A percentile compares a stretch with the other conserved stretches of the same genome.
Conservation (phyloP, 2,329 filamentous ascomycete genomes). For the Cladosporium sp. region DNA sequence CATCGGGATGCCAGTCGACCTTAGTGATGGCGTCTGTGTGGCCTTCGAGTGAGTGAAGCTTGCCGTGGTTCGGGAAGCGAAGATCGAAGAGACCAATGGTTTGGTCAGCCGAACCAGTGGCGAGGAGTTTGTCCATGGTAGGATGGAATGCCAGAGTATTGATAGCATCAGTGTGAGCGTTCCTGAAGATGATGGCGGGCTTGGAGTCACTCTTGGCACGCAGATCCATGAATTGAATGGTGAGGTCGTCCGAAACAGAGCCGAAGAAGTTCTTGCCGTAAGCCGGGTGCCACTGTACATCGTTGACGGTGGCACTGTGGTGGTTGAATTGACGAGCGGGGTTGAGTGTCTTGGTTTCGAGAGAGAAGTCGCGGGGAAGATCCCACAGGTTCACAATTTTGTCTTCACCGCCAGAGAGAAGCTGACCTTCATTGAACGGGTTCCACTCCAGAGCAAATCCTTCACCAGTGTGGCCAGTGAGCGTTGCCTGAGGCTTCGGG, state of each 20-base stretch:
- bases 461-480: slow-evolving; percentile 80
- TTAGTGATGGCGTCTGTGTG: slow-evolving; percentile 89
- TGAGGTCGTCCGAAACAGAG: slow-evolving; percentile 91
- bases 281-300: slow-evolving; percentile 90
- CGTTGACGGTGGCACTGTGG: slow-evolving; percentile 88
- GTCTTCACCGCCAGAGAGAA: slow-evolving; percentile 90
- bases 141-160: slow-evolving; percentile 96
- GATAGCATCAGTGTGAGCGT: slow-evolving; percentile 86
- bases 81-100: slow-evolving; percentile 94
- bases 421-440: slow-evolving; percentile 72
- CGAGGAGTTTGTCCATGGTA: slow-evolving; percentile 80
- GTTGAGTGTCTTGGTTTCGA: slow-evolving; percentile 64
- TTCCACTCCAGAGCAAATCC: slow-evolving; percentile 94
- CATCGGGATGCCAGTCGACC: slow-evolving; percentile 88
- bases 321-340: slow-evolving; percentile 76
- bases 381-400: slow-evolving; percentile 92
- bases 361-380: slow-evolving; percentile 65
- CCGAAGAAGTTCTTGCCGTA: slow-evolving; percentile 76
- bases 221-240: slow-evolving; percentile 86
- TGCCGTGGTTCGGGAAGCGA: slow-evolving; percentile 64
- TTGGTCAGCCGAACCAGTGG: slow-evolving; percentile 92
- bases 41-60: slow-evolving; percentile 82
- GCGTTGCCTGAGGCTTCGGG: slow-evolving; percentile 76
- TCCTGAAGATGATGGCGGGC: slow-evolving; percentile 58
- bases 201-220: slow-evolving; percentile 56